Base-by-base conservation (phyloP, 176 grass and related monocot genomes). In the Oryza australiensis region DNA sequence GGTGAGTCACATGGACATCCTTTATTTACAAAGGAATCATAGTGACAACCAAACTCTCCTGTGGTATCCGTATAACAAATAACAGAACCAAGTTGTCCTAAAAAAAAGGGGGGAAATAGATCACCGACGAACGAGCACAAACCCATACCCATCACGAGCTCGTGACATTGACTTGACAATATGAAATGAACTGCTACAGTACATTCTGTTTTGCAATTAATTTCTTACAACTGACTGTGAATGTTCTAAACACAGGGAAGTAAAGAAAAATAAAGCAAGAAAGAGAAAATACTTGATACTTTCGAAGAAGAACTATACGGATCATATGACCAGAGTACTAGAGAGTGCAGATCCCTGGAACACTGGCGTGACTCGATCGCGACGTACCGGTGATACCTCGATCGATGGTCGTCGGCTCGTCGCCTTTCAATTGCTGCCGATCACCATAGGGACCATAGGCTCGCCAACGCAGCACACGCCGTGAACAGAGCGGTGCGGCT, bases 191-290 rank as follows among this genome's bases (percentile, higher is more conserved):
- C 30, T 76, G 33, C 40, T 78, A 60, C n/a, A 81, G 57, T 67
- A 67, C 48, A 37, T 76, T 34, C 16, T 86, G 45, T 48, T 86
- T 77, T 72, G 26, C 34, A 42, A 62, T 43, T 72, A 65, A 73
- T 83, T 77, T 73, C 43, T 89, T 83, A 83, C 84, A 86, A 41
- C n/a, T 60, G 55, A 23, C 13, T 10, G 66, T 73, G 66, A 49
- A 67, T 73, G 27, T 29, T 79, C n/a, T 69, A 73, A 80, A 80
- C 73, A 60, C 12, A 35, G 30, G 33, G 72, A 13, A 64, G 0
- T 14, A 66, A 81, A 76, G 15, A 27, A 32, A 83, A 51, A 65
- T 12, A 11, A 49, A 51, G 48, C 30, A 12, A 57, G n/a, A 75
- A 82, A 66, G 38, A 24, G 38, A 59, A 51, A 12, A 40, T 72